Base-by-base conservation (phyloP, 148 eudicot species). In the Persicaria maculosa region DNA sequence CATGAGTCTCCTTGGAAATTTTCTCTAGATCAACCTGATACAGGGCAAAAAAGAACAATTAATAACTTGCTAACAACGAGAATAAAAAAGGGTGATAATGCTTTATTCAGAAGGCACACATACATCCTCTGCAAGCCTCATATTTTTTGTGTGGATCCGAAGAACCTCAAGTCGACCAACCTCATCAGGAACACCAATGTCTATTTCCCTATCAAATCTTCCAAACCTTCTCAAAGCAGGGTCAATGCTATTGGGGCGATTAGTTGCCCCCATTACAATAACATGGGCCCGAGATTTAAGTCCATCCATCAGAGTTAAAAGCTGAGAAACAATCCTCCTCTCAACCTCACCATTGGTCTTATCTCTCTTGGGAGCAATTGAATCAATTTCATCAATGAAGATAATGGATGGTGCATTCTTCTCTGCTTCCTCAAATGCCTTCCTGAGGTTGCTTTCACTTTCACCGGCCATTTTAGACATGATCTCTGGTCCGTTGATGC, bases 401-500 rank as follows among this genome's bases (percentile, higher is more conserved):
- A 92, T 89, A 36, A 92, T 92, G 9, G 97, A 85, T 16, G 97
- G 97, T 50, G 97, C 97, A 84, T 92, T 92, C 82, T 92, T 92
- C 80, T 92, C 97, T 6, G 97, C 94, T 77, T 92, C 97, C 80
- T 92, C 97, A 76, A 92, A 92, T 68, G 97, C 97, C 86, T 92
- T 92, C 76, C 97, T 86, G 61, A 92, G 92, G 78, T 92, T 92
- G 85, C 97, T 92, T 82, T 92, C 97, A 81, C 97, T 92, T 74
- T 92, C 97, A 53, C 97, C 97, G 71, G 97, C 97, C 84, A 92
- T 72, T 72, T 92, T 92, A 0, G 97, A 92, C 97, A 92, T 92
- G 69, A 92, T 92, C 59, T 92, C 97, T 15, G 97, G 97, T 44
- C 97, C 97, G 80, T 92, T 92, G 5, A 92, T 92, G 75, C 92